Evolutionary conservation across 2,329 filamentous ascomycete species (phyloP), one percentile per base, ranked within the genome.

Genomic region (Alternaria gaisen): DNA sequence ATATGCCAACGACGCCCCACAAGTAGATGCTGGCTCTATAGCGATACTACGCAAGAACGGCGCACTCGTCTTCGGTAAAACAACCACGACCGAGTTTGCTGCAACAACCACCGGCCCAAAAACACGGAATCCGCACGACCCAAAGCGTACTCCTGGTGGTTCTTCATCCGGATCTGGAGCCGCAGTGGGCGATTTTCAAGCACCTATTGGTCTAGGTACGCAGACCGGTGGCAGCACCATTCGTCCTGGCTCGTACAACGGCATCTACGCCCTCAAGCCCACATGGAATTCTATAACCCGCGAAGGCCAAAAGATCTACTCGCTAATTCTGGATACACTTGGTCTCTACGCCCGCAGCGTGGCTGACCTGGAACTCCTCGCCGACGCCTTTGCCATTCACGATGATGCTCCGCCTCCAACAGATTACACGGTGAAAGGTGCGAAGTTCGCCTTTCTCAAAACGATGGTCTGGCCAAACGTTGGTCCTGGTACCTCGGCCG

Each of bases 131-230:
- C 87, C 89, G 0, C 84, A 86, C 61, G 79, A 84, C 60, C 60
- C 77, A 0, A 61, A 58, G 0, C 81, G 83, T 5, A 91, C 89
- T 0, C 89, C 89, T 0, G 89, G 89, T 1, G 89, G 89, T 46
- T 91, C 88, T 0, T 90, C 88, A 0, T 87, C 88, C 0, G 89
- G 90, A 0, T 90, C 88, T 0, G 89, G 82, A 0, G 88, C 89
- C 0, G 88, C 87, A 0, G 88, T 91, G 0, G 88, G 80, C 7
- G 89, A 91, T 64, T 84, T 85, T 53, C 89, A 91, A 63, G 84
- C 83, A 0, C 86, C 88, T 0, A 68, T 91, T 11, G 83, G 79
- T 0, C 77, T 91, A 0, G 89, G 88, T 0, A 90, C 88, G 0
- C 89, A 91, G 69, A 92, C 89, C 0, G 86, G 85, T 2, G 89